Evolutionary conservation across 768 basidiomycete species (phyloP), one percentile per base, ranked within the genome.

Genomic region (Gyrodon lividus): DNA sequence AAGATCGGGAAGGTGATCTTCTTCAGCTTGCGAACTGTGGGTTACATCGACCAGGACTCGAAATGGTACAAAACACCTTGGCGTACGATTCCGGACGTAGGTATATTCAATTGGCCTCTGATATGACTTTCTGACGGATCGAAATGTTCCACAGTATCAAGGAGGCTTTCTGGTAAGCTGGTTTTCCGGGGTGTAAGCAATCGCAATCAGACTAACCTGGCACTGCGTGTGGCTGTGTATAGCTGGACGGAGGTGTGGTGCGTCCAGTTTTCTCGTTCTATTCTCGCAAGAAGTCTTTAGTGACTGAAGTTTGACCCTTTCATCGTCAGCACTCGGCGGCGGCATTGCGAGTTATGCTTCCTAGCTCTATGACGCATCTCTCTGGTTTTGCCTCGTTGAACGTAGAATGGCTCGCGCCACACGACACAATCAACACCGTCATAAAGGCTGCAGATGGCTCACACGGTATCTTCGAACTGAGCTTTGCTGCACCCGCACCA

Each of bases 31-130:
- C 69, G 75, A 5, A 72, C 74, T 3, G 71, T 82, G 23, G 76
- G 75, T 55, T 74, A 74, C 56, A 72, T 89, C 53, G 79, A 83
- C 55, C 72, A 80, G 62, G 78, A 80, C 13, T 80, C 77, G 22
- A 86, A 86, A 63, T 93, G 83, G 76, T 89, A 89, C 65, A 84
- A 88, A 46, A 92, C 89, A 0, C 79, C 84, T 33, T 94, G 92
- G 92, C 75, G 92, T 35, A 87, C 86, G 2, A 72, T 87, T 43
- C 91, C 92, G 20, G 88, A 90, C 55, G 87, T 88, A 59, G 60
- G 84, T 76, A 12, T 13, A 43, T 55, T 23, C 31, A 12, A 30
- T 43, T 39, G 42, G 40, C 33, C 55, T 16, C 12, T 19, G 16
- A 23, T 45, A 28, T 44, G 24, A 2, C 39, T 28, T 50, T 40